Percentiles rank a stretch among this genome's conserved stretches.
Evolutionary conservation across 2,329 filamentous ascomycete genomes (phyloP).

Genomic region (Cladosporium velox): DNA sequence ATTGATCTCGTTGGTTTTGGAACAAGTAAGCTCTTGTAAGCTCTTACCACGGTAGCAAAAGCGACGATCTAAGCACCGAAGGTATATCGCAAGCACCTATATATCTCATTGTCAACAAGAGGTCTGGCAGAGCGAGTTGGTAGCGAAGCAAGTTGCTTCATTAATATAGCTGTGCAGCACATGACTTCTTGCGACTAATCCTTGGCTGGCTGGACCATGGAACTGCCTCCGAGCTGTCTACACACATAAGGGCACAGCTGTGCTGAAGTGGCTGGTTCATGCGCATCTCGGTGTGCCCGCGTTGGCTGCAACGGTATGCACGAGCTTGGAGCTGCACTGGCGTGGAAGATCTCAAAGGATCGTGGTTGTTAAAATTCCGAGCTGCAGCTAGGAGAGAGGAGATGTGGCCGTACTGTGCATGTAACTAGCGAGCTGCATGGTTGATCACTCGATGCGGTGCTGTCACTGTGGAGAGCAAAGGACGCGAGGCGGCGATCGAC

Average conservation of each 20-base stretch:
- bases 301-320: not conserved
- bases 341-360: not conserved
- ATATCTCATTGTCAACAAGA: not conserved
- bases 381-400: not conserved
- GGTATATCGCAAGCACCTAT: not conserved
- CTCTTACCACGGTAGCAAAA: not conserved
- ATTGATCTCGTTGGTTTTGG: not conserved
- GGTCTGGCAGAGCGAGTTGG: not conserved
- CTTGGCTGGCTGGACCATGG: not conserved
- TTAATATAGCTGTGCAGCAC: not conserved
- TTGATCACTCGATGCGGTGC: not conserved
- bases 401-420: not conserved
- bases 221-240: not conserved
- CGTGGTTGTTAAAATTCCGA: not conserved
- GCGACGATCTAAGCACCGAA: not conserved
- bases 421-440: conserved; percentile 2
- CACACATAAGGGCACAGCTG: not conserved
- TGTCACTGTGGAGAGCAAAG: not conserved
- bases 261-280: not conserved
- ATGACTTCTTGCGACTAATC: not conserved
- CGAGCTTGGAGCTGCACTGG: not conserved
- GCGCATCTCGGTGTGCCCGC: conserved; percentile 1
- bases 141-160: not conserved
- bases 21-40: not conserved
- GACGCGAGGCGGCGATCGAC: conserved; percentile 2